Percentiles rank a stretch among this genome's conserved stretches.
phyloP scores from a whole-genome alignment of 345 rosid genomes.

The Ceriops decandra region DNA sequence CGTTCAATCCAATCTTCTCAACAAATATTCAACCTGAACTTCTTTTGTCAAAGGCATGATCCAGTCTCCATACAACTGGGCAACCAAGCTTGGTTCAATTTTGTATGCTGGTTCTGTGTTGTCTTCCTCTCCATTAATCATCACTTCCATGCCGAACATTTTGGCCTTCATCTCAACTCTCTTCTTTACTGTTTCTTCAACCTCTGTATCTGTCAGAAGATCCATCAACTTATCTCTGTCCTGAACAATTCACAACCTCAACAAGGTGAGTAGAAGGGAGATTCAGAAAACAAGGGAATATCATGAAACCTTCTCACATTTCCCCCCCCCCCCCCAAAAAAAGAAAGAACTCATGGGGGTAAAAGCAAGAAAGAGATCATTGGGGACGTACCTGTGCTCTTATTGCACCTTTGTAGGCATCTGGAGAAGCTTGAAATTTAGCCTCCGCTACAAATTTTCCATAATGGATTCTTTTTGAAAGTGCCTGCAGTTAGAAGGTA shows the following conservation, averaged over 20 bases:
- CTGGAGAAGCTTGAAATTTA: conserved; percentile 68
- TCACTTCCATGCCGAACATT: conserved; percentile 50
- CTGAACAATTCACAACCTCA: conserved; percentile 31
- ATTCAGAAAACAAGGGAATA: background rate
- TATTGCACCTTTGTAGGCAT: conserved; percentile 59
- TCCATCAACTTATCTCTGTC: conserved; percentile 48
- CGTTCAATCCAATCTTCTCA: conserved; percentile 52
- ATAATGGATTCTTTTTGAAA: conserved; percentile 91
- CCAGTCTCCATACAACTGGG: conserved; percentile 49
- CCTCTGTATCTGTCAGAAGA: conserved; percentile 47
- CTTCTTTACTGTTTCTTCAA: conserved; percentile 57
- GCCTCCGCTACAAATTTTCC: conserved; percentile 96
- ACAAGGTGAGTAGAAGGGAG: conserved; percentile 1
- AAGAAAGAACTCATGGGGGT: background rate
- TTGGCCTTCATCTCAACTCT: conserved; percentile 70
- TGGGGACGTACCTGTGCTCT: conserved; percentile 48
- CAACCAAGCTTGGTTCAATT: conserved; percentile 53
- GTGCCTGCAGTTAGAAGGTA: conserved; percentile 42
- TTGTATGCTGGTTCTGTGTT: conserved; percentile 44
- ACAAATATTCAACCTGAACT: conserved; percentile 60
- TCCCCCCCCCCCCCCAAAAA: no score
- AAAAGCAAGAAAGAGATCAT: background rate
- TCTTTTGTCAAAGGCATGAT: conserved; percentile 71
- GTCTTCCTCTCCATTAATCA: background rate
- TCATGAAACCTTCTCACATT: no score